Conservation (phyloP, 2,329 filamentous ascomycete species). For the Trichoderma sp. region DNA sequence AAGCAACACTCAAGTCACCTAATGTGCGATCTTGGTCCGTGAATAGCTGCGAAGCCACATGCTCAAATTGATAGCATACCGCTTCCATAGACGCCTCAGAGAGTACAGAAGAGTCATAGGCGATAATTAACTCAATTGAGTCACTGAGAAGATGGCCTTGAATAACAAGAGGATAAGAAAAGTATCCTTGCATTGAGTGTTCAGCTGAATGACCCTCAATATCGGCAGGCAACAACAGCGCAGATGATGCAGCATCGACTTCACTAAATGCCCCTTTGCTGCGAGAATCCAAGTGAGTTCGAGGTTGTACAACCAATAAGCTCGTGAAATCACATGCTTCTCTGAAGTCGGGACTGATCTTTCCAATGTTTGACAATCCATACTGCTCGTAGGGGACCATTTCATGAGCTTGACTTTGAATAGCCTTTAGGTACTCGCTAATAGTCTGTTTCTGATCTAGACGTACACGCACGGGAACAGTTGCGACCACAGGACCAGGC, state of each 20-base stretch:
- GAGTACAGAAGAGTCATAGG: background rate
- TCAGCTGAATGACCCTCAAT: background rate
- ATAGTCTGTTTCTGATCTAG: conserved; percentile 18
- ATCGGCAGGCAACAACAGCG: background rate
- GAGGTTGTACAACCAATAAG: conserved; percentile 9
- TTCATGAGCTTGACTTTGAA: conserved; percentile 22
- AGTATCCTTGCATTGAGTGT: conserved; percentile 12
- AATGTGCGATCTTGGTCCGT: background rate
- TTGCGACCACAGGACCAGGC: conserved; percentile 21
- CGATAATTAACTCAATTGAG: background rate
- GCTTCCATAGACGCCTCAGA: conserved; percentile 7
- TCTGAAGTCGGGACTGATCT: background rate
- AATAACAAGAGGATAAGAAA: conserved; percentile 14
- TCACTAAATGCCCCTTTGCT: background rate
- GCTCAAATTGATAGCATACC: conserved; percentile 1
- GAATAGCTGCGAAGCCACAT: conserved; percentile 8
- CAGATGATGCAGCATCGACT: background rate
- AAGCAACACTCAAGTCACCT: background rate
- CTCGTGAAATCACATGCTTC: conserved; percentile 12
- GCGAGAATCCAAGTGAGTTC: background rate
- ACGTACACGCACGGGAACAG: conserved; percentile 21
- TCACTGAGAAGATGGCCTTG: conserved; percentile 6
- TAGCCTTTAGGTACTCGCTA: background rate
- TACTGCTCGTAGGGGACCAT: conserved; percentile 27
- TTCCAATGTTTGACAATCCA: conserved; percentile 21